Evolutionary conservation across 2,329 filamentous ascomycete genomes (phyloP), one percentile per base, ranked within the genome.

Genomic region (Cladobotryum protrusum): DNA sequence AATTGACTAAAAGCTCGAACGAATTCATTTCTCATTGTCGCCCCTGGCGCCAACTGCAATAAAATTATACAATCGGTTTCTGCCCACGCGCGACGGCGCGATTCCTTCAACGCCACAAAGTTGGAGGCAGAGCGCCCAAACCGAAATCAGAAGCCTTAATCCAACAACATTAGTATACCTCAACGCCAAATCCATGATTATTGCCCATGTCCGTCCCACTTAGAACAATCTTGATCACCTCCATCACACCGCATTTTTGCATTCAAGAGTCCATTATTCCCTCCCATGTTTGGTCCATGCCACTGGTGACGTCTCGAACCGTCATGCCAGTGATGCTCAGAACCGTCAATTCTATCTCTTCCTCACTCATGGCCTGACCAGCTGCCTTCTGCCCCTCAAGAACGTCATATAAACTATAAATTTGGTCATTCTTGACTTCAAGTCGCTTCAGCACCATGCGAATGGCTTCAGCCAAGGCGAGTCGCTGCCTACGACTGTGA

Each of bases 361-460:
- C 77, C 56, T 80, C 76, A 1, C 72, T 78, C 76, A 86, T 83
- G 55, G 77, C 74, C 60, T 81, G 78, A 0, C 82, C 82, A 3
- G 76, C 75, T 33, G 74, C 74, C 69, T 86, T 88, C 64, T 91
- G 87, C 5, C 85, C 87, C 66, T 92, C 88, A 1, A 93, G 74
- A 1, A 93, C 88, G 64, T 95, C 89, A 59, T 91, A 88, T 13
- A 95, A 73, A 39, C 81, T 79, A 68, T 95, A 95, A 39, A 95
- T 83, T 65, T 91, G 86, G 54, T 87, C 85, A 20, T 83, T 82
- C 67, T 91, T 89, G 60, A 78, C 76, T 60, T 90, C 85, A 19
- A 89, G 79, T 47, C 79, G 76, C 53, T 76, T 75, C 39, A 86
- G 71, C 17, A 89, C 61, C 18, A 71, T 72, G 53, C 82, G 75